A percentile compares a stretch with the other conserved stretches of the same genome.
Conservation (phyloP, 768 basidiomycete species). For the Naganishia vishniacii region DNA sequence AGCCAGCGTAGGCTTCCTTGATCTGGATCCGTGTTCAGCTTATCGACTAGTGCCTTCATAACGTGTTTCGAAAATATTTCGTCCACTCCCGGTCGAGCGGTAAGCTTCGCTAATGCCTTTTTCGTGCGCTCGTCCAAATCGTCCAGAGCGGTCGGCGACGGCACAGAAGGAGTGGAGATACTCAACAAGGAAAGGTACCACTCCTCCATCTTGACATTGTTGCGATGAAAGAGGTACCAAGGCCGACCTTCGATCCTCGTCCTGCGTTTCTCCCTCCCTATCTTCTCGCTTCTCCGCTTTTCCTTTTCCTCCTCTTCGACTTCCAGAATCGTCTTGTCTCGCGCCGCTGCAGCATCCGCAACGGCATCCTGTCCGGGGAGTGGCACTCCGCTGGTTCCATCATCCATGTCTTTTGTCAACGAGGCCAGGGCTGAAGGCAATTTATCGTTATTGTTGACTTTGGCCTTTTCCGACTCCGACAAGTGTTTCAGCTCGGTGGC, state of each 20-base stretch:
- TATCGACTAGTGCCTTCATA: constrained; percentile 75
- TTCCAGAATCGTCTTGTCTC: constrained; percentile 21
- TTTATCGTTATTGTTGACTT: not conserved
- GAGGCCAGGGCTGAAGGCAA: constrained; percentile 19
- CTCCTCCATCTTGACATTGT: constrained; percentile 90
- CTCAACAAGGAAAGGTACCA: constrained; percentile 59
- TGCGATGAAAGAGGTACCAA: constrained; percentile 90
- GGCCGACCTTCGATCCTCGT: constrained; percentile 55
- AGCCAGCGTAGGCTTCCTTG: constrained; percentile 97
- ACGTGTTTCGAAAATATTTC: constrained; percentile 66
- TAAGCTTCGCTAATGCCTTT: constrained; percentile 34
- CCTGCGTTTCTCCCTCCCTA: constrained; percentile 52
- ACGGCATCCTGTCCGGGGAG: not conserved
- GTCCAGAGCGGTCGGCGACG: constrained; percentile 56
- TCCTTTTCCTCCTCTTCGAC: constrained; percentile 23
- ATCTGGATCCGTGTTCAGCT: constrained; percentile 87
- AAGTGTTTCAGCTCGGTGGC: constrained; percentile 8
- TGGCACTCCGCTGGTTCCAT: constrained; percentile 16
- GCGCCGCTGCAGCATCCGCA: not conserved
- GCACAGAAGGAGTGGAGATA: constrained; percentile 51
- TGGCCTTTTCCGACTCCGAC: not conserved
- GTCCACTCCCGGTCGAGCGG: constrained; percentile 56
- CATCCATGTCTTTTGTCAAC: constrained; percentile 37
- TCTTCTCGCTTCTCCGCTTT: constrained; percentile 51
- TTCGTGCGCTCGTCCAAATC: constrained; percentile 49